Evolutionary conservation across 1,284 basidiomycete genomes (phyloP).

Genomic region (Pseudozyma thailandica): DNA sequence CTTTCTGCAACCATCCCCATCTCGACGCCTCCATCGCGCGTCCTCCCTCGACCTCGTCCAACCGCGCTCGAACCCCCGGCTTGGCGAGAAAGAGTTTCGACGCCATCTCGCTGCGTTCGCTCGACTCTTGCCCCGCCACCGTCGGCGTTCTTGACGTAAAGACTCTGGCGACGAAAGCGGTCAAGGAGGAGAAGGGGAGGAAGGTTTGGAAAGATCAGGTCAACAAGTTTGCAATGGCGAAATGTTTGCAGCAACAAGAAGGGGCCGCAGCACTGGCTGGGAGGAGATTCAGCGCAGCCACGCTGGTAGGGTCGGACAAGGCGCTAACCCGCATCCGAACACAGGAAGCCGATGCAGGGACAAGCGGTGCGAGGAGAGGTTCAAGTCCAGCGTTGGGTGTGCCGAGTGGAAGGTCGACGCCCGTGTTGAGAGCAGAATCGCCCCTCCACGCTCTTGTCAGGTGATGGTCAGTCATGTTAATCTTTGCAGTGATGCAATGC

Average conservation of each 20-base stretch:
- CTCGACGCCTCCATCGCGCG: conserved; percentile 4
- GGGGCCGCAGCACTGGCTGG: not conserved
- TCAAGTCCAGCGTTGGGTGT: conserved; percentile 10
- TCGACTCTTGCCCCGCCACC: conserved; percentile 2
- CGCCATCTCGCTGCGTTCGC: conserved; percentile 19
- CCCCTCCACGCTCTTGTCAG: conserved; percentile 19
- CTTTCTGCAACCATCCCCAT: not conserved
- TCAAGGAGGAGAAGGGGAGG: conserved; percentile 26
- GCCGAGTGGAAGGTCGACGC: not conserved
- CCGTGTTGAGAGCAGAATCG: conserved; percentile 10
- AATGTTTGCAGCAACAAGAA: conserved; percentile 21
- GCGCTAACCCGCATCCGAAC: conserved; percentile 17
- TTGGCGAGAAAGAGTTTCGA: conserved; percentile 34
- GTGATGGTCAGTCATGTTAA: not conserved
- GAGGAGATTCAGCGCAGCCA: conserved; percentile 18
- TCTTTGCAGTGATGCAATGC: not conserved
- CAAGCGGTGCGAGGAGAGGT: conserved; percentile 1
- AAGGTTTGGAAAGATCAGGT: conserved; percentile 41
- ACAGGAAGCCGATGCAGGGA: conserved; percentile 4
- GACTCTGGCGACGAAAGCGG: conserved; percentile 23
- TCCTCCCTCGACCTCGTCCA: conserved; percentile 9
- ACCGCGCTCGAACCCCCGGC: not conserved
- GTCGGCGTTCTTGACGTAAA: conserved; percentile 29
- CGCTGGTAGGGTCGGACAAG: not conserved
- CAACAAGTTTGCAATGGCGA: conserved; percentile 27